Evolutionary conservation across 2,329 filamentous ascomycete genomes (phyloP), one percentile per base, ranked within the genome.

Genomic region (Alternaria sp.): DNA sequence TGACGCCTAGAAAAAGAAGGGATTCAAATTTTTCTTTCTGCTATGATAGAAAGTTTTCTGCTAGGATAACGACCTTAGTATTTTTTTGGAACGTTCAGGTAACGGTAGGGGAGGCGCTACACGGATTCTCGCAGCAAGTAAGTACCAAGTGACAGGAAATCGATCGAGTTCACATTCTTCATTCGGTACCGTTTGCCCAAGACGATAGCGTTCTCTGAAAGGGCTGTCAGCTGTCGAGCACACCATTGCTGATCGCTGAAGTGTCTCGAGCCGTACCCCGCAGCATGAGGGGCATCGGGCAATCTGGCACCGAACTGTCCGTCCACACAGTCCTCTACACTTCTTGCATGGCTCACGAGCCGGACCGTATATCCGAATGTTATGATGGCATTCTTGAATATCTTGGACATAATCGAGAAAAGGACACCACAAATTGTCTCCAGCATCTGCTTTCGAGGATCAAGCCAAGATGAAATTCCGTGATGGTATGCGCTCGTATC

Each of bases 401-500:
- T 41, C 50, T 26, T 37, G 28, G 36, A 41, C 21, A 21, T 21
- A n/a, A 24, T 55, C 33, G 45, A 17, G 8, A 51, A 53, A 44
- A 62, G 17, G 40, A 46, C n/a, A 36, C 29, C 24, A 40, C n/a
- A 36, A 14, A 26, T 28, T n/a, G 21, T 29, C 13, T 26, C 23
- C 14, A 49, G 11, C 24, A 36, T 34, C 34, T 11, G 5, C 10
- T n/a, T 14, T 21, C 28, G 11, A 41, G n/a, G 13, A 45, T 24
- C n/a, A 54, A 37, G 23, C 24, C 52, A 74, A 60, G 8, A 87
- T 87, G 85, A 86, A 85, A 78, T 86, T 87, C 67, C 84, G 85
- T 63, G 85, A 87, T 83, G 84, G 84, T 77, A 63, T 53, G 72
- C 23, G 24, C 23, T n/a, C 53, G 41, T 14, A 13, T 40, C 28